These are phyloP conservation scores for Arthrinium phaeospermum DNA, from an alignment of 2,329 filamentous ascomycete species.

Conservation along the genomic window DNA sequence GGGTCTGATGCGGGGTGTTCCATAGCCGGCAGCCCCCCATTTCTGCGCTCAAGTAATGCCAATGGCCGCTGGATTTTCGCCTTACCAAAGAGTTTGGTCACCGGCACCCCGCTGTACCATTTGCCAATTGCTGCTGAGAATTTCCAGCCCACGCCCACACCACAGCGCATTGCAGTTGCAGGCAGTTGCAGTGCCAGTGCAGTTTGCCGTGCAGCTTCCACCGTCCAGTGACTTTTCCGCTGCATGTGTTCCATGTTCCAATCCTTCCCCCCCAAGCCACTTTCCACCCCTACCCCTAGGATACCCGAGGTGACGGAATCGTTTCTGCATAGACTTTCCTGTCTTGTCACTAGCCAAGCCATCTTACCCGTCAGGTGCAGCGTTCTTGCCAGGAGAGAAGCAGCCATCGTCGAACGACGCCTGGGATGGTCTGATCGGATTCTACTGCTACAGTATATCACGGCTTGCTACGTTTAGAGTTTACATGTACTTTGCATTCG, in stretches of 20 bases:
- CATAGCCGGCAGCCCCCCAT: neutral
- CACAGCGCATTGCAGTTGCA: slow-evolving; percentile 11
- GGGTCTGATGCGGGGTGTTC: slow-evolving; percentile 11
- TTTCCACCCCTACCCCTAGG: neutral
- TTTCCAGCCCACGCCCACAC: neutral
- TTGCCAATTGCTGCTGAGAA: neutral
- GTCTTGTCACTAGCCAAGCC: slow-evolving; percentile 8
- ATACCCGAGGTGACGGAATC: slow-evolving; percentile 17
- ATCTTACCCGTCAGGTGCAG: slow-evolving; percentile 14
- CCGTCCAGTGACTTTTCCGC: slow-evolving; percentile 10
- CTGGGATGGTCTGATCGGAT: neutral
- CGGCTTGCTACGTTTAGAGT: neutral
- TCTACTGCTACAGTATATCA: neutral
- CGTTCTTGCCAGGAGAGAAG: slow-evolving; percentile 16
- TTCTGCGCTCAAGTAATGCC: neutral
- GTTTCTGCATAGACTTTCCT: slow-evolving; percentile 17
- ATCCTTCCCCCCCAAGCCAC: neutral
- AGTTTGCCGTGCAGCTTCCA: slow-evolving; percentile 1
- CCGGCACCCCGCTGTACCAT: neutral
- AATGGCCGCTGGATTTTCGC: slow-evolving; percentile 1
- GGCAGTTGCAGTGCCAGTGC: neutral
- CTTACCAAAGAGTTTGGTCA: slow-evolving; percentile 13
- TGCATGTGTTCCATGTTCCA: slow-evolving; percentile 9
- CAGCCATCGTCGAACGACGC: slow-evolving; percentile 16
- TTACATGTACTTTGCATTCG: slow-evolving; percentile 4